These are phyloP conservation scores for Aristolochia fimbriata DNA, from an alignment of 164 flowering plant genomes.

Conservation along the genomic window DNA sequence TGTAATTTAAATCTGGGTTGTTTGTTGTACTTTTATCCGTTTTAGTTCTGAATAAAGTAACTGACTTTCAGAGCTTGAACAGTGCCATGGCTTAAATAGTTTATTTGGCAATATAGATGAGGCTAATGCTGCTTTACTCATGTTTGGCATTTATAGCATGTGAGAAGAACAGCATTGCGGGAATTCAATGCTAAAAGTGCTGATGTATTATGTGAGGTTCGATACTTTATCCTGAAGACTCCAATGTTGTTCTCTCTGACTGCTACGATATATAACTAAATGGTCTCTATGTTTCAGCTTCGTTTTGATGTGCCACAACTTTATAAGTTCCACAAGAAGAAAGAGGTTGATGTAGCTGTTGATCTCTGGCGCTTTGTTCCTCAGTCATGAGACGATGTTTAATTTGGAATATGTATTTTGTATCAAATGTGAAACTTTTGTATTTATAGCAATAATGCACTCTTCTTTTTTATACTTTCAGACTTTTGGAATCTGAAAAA, in stretches of 20 bases:
- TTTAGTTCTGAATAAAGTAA: background rate
- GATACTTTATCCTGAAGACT: background rate
- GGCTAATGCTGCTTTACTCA: too few relatives aligned
- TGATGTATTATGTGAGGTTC: conserved; percentile 88
- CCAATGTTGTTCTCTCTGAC: background rate
- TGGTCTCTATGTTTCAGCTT: conserved; percentile 35
- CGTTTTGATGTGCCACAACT: conserved; percentile 74
- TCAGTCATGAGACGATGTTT: too few relatives aligned
- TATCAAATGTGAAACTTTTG: too few relatives aligned
- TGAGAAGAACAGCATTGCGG: conserved; percentile 56
- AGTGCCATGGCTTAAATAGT: too few relatives aligned
- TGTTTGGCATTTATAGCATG: conserved; percentile 33
- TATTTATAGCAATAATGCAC: too few relatives aligned
- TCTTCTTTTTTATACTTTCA: too few relatives aligned
- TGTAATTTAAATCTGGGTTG: background rate
- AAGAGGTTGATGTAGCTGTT: conserved; percentile 80
- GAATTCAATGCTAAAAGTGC: conserved; percentile 67
- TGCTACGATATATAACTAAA: too few relatives aligned
- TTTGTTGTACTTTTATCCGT: background rate
- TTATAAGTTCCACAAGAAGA: conserved; percentile 91
- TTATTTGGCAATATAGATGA: too few relatives aligned
- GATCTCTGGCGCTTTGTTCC: conserved; percentile 96
- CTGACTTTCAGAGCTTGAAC: background rate
- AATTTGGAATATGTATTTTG: too few relatives aligned
- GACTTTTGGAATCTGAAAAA: too few relatives aligned